A percentile compares a stretch with the other conserved stretches of the same genome.
Evolutionary conservation across 106 monocot species (phyloP).

Genomic region (Narthecium ossifragum): DNA sequence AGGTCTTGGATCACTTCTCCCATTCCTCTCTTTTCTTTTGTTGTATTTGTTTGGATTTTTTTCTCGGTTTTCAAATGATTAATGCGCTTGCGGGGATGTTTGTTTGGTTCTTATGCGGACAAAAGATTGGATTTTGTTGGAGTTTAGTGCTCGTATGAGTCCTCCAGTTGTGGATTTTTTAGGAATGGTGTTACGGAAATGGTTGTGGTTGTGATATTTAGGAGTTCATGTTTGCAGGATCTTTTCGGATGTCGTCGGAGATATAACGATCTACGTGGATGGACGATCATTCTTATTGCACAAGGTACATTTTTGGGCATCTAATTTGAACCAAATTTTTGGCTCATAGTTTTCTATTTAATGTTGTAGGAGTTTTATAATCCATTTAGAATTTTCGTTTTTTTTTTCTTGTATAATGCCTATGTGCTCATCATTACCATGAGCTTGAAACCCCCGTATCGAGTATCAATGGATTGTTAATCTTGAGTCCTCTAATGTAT

Average conservation of each 20-base stretch:
- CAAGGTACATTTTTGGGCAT: slow-evolving; percentile 40
- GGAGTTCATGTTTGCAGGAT: slow-evolving; percentile 36
- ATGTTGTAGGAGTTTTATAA: background rate
- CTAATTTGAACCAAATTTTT: background rate
- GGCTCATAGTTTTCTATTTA: too few relatives aligned
- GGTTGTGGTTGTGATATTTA: background rate
- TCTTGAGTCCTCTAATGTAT: too few relatives aligned
- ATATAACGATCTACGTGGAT: slow-evolving; percentile 68
- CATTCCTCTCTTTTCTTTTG: background rate
- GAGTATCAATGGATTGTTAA: too few relatives aligned
- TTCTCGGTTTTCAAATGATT: background rate
- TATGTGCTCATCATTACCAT: too few relatives aligned
- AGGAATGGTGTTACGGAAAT: background rate
- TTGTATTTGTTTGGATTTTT: background rate
- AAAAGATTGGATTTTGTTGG: background rate
- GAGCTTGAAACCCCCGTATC: too few relatives aligned
- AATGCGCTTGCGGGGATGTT: background rate
- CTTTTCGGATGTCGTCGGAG: slow-evolving; percentile 77
- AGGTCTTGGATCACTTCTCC: slow-evolving; percentile 23
- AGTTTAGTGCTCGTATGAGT: background rate
- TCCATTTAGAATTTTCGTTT: too few relatives aligned
- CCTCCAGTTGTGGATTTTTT: background rate
- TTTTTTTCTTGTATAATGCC: background rate
- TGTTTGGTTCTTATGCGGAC: background rate
- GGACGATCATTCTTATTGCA: slow-evolving; percentile 79